Conservation (phyloP, 495 filamentous ascomycete species). For the Aspergillus diversus region DNA sequence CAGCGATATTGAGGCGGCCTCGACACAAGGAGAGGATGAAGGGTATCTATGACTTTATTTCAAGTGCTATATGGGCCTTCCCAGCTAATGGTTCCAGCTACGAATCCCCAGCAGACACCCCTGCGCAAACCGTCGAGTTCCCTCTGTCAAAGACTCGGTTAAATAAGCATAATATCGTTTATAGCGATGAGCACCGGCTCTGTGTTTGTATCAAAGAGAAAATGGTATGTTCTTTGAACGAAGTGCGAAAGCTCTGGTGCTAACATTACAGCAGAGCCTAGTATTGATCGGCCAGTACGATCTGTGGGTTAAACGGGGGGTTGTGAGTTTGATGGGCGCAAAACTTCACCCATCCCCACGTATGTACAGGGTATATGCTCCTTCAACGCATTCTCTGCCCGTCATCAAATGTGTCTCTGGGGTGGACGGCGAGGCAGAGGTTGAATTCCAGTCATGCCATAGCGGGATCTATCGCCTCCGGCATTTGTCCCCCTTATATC, state of each 20-base stretch:
- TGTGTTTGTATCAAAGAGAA: conserved; percentile 50
- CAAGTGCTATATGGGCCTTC: background rate
- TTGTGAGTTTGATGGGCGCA: conserved; percentile 67
- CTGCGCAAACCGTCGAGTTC: conserved; percentile 43
- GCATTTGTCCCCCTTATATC: conserved; percentile 69
- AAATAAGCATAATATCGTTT: conserved; percentile 45
- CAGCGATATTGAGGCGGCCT: conserved; percentile 28
- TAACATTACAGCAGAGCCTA: conserved; percentile 55
- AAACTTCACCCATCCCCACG: conserved; percentile 57
- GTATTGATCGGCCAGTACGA: conserved; percentile 76
- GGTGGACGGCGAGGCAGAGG: conserved; percentile 50
- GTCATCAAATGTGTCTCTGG: conserved; percentile 61
- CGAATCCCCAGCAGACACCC: conserved; percentile 39
- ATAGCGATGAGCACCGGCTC: conserved; percentile 43
- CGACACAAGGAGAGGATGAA: conserved; percentile 35
- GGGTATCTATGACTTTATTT: conserved; percentile 22
- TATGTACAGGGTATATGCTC: conserved; percentile 67
- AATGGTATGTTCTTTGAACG: conserved; percentile 33
- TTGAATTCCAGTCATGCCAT: conserved; percentile 57
- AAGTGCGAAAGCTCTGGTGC: background rate
- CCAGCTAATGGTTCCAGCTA: conserved; percentile 31
- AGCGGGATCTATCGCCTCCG: conserved; percentile 60
- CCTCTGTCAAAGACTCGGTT: conserved; percentile 46
- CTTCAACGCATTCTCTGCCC: conserved; percentile 76
- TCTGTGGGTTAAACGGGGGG: conserved; percentile 65